A percentile compares a stretch with the other conserved stretches of the same genome.
These are phyloP conservation scores for Suhomyces sp. DNA, from an alignment of 805 yeast species.

Conservation along the genomic window DNA sequence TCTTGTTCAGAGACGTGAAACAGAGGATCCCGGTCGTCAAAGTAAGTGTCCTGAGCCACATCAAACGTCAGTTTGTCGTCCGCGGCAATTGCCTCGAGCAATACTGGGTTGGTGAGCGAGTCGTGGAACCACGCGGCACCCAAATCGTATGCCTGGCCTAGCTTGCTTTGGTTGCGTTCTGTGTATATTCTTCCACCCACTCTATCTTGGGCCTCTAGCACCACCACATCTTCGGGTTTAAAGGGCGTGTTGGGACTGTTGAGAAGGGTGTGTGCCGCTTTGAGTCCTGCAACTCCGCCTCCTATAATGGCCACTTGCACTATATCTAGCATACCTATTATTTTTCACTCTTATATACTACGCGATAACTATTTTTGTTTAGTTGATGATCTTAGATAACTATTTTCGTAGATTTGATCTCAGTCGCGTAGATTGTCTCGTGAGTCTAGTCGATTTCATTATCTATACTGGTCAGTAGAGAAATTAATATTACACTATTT, in stretches of 20 bases:
- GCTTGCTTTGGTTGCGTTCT: slow-evolving; percentile 12
- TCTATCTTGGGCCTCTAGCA: slow-evolving; percentile 23
- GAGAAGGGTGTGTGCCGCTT: slow-evolving; percentile 26
- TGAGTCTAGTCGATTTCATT: too few species aligned
- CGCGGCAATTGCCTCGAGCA: slow-evolving; percentile 16
- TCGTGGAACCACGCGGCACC: slow-evolving; percentile 96
- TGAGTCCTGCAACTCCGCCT: slow-evolving; percentile 25
- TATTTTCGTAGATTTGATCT: background rate
- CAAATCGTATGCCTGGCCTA: slow-evolving; percentile 52
- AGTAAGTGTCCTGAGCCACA: slow-evolving; percentile 34
- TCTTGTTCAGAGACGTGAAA: slow-evolving; percentile 23
- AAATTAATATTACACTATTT: too few species aligned
- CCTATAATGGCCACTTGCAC: slow-evolving; percentile 16
- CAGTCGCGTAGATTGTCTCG: background rate
- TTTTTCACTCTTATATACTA: background rate
- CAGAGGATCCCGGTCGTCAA: slow-evolving; percentile 44
- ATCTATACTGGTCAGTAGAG: too few species aligned
- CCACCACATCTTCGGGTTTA: slow-evolving; percentile 12
- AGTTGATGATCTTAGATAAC: too few species aligned
- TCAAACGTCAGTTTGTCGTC: slow-evolving; percentile 14
- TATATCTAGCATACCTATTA: background rate
- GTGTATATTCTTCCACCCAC: slow-evolving; percentile 25
- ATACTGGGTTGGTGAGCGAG: slow-evolving; percentile 57
- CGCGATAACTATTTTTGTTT: background rate
- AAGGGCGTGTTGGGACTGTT: slow-evolving; percentile 13